These are phyloP conservation scores for Magnaporthales sp. DNA, from an alignment of 2,329 filamentous ascomycete genomes.

Conservation along the genomic window DNA sequence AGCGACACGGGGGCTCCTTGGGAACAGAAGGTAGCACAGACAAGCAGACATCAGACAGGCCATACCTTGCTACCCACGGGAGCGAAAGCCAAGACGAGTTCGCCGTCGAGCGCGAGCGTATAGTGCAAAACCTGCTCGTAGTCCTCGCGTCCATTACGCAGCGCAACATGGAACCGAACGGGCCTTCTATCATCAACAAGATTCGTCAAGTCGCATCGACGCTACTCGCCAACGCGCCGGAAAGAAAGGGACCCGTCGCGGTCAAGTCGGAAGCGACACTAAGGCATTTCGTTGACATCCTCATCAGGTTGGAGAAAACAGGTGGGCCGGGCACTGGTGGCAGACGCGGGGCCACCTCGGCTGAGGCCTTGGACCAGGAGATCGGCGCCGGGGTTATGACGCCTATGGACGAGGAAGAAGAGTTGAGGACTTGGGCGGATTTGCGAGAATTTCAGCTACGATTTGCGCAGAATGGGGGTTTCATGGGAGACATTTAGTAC, in stretches of 20 bases:
- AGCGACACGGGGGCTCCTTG: too few relatives aligned
- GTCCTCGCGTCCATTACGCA: slow-evolving; percentile 72
- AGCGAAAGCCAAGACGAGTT: slow-evolving; percentile 40
- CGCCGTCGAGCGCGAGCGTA: slow-evolving; percentile 67
- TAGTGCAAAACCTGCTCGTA: slow-evolving; percentile 68
- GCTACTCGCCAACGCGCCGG: slow-evolving; percentile 51
- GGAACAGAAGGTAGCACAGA: too few relatives aligned
- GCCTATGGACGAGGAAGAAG: slow-evolving; percentile 61
- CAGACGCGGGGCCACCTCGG: background rate
- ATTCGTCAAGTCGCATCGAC: slow-evolving; percentile 79
- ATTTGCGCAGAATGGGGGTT: slow-evolving; percentile 21
- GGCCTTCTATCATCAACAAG: slow-evolving; percentile 64
- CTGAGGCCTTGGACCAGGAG: slow-evolving; percentile 21
- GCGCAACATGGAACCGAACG: slow-evolving; percentile 72
- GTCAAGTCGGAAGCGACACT: slow-evolving; percentile 62
- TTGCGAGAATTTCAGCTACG: slow-evolving; percentile 69
- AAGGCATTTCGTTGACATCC: slow-evolving; percentile 61
- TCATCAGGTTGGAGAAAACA: slow-evolving; percentile 64
- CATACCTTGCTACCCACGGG: background rate
- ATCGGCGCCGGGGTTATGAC: slow-evolving; percentile 29
- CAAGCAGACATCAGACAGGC: background rate
- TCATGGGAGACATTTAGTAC: slow-evolving; percentile 4
- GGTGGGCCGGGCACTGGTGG: slow-evolving; percentile 19
- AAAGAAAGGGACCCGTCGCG: slow-evolving; percentile 42
- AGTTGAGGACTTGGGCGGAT: slow-evolving; percentile 70